phyloP scores from a whole-genome alignment of 2,329 filamentous ascomycete genomes.

The Aureobasidium namibiae region DNA sequence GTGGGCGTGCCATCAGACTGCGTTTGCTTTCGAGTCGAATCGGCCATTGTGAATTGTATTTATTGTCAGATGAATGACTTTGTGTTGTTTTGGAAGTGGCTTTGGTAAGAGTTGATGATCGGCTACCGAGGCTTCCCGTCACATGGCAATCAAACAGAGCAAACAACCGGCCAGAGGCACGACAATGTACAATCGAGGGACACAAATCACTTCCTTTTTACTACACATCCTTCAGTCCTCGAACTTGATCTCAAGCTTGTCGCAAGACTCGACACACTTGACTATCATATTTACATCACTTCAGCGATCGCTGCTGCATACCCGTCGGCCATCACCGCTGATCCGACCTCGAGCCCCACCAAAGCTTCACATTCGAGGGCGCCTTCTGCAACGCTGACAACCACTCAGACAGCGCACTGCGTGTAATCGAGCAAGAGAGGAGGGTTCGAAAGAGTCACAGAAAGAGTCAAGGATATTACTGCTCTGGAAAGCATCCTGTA shows the following conservation, averaged over 20 bases:
- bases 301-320: neutral
- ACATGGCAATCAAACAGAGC: constrained; percentile 8
- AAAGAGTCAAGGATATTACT: neutral
- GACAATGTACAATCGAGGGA: neutral
- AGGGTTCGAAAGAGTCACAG: neutral
- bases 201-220: neutral
- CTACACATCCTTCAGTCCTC: neutral
- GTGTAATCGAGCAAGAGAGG: neutral
- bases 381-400: neutral
- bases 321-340: neutral
- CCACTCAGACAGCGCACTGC: neutral
- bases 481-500: constrained; percentile 8
- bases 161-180: neutral
- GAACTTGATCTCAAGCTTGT: neutral
- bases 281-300: too few species aligned
- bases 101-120: neutral
- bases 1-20: neutral
- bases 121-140: neutral
- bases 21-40: neutral
- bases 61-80: neutral
- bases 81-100: neutral
- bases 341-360: neutral
- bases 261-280: neutral
- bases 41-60: neutral
- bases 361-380: neutral